Percentiles rank a stretch among this genome's conserved stretches.
Evolutionary conservation across 148 eudicot genomes (phyloP).

Genomic region (Amaranthus hypochondriacus): DNA sequence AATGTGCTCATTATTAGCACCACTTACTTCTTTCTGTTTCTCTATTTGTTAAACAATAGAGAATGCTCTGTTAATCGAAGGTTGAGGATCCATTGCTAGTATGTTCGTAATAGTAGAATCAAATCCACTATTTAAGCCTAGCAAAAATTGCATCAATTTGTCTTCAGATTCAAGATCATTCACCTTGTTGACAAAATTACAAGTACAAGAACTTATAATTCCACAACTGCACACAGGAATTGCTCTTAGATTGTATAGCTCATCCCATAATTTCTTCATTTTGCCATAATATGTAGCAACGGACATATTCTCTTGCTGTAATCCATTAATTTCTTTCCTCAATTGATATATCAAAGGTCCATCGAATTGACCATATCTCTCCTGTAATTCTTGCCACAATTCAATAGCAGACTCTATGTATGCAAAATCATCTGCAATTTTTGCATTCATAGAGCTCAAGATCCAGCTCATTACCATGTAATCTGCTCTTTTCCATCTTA

Average conservation of each 20-base stretch:
- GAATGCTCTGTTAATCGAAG: background rate
- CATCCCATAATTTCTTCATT: background rate
- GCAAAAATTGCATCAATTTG: background rate
- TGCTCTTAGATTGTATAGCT: background rate
- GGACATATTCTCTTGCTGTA: background rate
- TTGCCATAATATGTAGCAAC: background rate
- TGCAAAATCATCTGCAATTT: background rate
- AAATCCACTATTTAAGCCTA: background rate
- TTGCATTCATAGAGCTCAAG: background rate
- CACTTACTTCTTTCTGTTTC: background rate
- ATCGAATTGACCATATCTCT: background rate
- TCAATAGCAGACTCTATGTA: background rate
- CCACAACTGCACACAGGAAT: slow-evolving; percentile 1
- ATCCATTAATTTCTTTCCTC: background rate
- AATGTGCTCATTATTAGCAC: background rate
- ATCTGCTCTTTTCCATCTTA: background rate
- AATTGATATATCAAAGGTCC: background rate
- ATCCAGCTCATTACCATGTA: background rate
- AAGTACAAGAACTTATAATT: background rate
- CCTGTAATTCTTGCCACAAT: background rate
- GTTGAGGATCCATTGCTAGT: background rate
- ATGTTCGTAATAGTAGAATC: background rate
- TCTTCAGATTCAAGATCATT: background rate
- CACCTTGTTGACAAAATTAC: background rate
- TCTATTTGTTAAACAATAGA: background rate